Evolutionary conservation across 805 yeast species (phyloP).

Genomic region (Nakazawaea anatomiae): DNA sequence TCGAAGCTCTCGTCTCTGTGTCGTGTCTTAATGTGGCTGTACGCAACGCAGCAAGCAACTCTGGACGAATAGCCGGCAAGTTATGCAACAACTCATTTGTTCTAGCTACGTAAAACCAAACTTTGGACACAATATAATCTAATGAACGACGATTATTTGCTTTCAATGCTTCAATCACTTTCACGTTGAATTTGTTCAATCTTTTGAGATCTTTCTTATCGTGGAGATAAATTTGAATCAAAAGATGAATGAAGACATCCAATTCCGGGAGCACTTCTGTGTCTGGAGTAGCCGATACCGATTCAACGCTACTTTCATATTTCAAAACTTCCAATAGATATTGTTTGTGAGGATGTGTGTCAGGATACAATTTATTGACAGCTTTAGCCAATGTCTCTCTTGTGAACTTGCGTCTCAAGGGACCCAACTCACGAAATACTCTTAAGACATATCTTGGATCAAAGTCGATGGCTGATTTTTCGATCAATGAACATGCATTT

Average conservation of each 20-base stretch:
- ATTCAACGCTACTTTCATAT: slow-evolving; percentile 23
- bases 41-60: slow-evolving; percentile 68
- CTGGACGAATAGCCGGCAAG: slow-evolving; percentile 57
- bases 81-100: slow-evolving; percentile 60
- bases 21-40: slow-evolving; percentile 91
- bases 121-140: slow-evolving; percentile 81
- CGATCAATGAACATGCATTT: slow-evolving; percentile 36
- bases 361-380: slow-evolving; percentile 51
- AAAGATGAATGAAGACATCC: slow-evolving; percentile 71
- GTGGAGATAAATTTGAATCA: slow-evolving; percentile 71
- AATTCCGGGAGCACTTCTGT: slow-evolving; percentile 62
- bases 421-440: slow-evolving; percentile 77
- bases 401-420: slow-evolving; percentile 61
- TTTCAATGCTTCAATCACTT: slow-evolving; percentile 47
- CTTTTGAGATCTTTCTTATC: slow-evolving; percentile 49
- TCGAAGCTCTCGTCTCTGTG: slow-evolving; percentile 81
- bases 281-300: slow-evolving; percentile 19
- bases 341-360: slow-evolving; percentile 33
- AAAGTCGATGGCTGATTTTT: slow-evolving; percentile 60
- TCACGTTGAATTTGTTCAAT: slow-evolving; percentile 47
- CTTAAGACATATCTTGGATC: slow-evolving; percentile 87
- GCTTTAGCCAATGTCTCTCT: slow-evolving; percentile 49
- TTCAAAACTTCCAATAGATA: slow-evolving; percentile 32
- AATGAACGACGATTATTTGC: slow-evolving; percentile 74
- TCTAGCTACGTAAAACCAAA: slow-evolving; percentile 88